Base-by-base conservation (phyloP, 2,329 filamentous ascomycete species). In the Colletotrichum sidae region DNA sequence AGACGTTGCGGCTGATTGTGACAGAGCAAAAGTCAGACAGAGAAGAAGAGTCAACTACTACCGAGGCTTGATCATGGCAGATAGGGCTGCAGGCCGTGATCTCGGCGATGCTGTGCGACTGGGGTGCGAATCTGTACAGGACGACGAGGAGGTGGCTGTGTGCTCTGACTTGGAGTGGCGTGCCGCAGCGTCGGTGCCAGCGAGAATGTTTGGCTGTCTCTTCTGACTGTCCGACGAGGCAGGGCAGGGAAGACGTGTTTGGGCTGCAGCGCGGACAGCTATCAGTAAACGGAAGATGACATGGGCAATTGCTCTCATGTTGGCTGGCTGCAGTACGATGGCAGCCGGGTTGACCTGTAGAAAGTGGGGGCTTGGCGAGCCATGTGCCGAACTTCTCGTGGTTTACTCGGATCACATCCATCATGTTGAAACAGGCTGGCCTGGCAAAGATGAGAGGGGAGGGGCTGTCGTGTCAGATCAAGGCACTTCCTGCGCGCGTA, bases 71-170 rank as follows among this genome's bases (percentile, higher is more conserved):
- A 51, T 65, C 11, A 54, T 49, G 42, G 17, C 47, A 57, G 42
- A 41, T 67, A 64, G 54, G 60, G 64, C 64, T 67, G 60, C 54
- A 64, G 64, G 34, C 41, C 42, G 9, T 58, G 25, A 65, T 65
- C 60, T 49, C 38, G 44, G 38, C 12, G 37, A 51, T 57, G 59
- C n/a, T n/a, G 47, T 58, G 63, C 42, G 38, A 64, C 47, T 15
- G 44, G n/a, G 39, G 15, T 34, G 60, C 42, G 38, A 47, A 15
- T 49, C 45, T 17, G 15, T 35, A 39, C 39, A 34, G 35, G 54
- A 33, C 44, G 25, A 38, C 49, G 49, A 64, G 17, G 41, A 17
- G 61, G 25, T 42, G 57, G 47, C 56, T 60, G 9, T n/a, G 46
- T 10, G 5, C 42, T 25, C 46, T 50, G 25, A 17, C 38, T 46